A percentile compares a stretch with the other conserved stretches of the same genome.
phyloP scores from a whole-genome alignment of 1,139 yeast species.

The Candida anutae region DNA sequence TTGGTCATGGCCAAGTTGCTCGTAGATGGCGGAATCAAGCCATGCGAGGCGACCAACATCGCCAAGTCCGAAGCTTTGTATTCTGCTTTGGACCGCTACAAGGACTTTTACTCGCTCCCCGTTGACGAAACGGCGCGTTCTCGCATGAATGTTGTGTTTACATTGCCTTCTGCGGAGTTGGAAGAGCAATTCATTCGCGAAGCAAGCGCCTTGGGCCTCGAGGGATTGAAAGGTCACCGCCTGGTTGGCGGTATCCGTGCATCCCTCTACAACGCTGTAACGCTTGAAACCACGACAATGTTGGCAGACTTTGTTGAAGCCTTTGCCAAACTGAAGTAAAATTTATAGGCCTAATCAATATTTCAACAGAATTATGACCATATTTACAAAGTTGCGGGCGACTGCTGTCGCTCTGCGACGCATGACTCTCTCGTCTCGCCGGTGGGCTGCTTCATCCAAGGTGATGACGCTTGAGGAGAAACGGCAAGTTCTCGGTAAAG shows the following conservation, averaged over 20 bases:
- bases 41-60: constrained; percentile 51
- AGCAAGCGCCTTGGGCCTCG: constrained; percentile 44
- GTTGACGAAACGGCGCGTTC: constrained; percentile 61
- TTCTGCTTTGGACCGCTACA: constrained; percentile 53
- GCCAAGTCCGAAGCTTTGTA: constrained; percentile 59
- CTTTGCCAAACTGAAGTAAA: constrained; percentile 46
- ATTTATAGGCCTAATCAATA: not conserved
- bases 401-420: too few species aligned
- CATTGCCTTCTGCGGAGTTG: constrained; percentile 50
- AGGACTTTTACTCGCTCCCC: constrained; percentile 58
- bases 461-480: constrained; percentile 20
- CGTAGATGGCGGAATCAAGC: constrained; percentile 46
- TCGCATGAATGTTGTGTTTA: constrained; percentile 90
- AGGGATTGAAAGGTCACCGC: constrained; percentile 91
- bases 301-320: constrained; percentile 53
- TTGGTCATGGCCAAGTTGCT: constrained; percentile 63
- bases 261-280: constrained; percentile 83
- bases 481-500: constrained; percentile 22
- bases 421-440: too few species aligned
- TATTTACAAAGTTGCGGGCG: too few species aligned
- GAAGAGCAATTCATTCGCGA: constrained; percentile 63
- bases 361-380: too few species aligned
- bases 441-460: constrained; percentile 2
- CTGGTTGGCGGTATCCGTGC: constrained; percentile 97
- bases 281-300: constrained; percentile 52